Percentiles rank a stretch among this genome's conserved stretches.
These are phyloP conservation scores for Heteromeles arbutifolia DNA, from an alignment of 306 rosid species.

Conservation along the genomic window DNA sequence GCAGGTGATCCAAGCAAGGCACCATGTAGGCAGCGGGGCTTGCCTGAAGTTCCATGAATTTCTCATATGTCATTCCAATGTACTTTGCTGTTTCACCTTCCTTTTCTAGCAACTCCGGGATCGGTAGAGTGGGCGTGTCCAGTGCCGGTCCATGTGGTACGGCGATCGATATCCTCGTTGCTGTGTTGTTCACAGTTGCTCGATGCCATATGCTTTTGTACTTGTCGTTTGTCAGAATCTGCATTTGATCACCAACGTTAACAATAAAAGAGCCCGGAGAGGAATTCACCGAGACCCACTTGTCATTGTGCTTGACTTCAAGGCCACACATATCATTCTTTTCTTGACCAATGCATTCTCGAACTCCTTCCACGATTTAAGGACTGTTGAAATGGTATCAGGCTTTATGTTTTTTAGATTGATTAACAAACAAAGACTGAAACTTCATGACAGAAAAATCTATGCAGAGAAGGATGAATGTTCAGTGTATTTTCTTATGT, in stretches of 20 bases:
- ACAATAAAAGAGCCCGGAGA: neutral
- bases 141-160: slow-evolving; percentile 38
- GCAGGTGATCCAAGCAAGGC: slow-evolving; percentile 24
- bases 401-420: no score
- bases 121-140: slow-evolving; percentile 40
- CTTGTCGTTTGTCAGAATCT: slow-evolving; percentile 45
- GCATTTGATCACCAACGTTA: slow-evolving; percentile 18
- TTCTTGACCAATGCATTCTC: no score
- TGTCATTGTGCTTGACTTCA: neutral
- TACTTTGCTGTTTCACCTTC: slow-evolving; percentile 28
- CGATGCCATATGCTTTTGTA: slow-evolving; percentile 48
- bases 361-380: no score
- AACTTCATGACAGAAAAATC: no score
- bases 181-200: slow-evolving; percentile 36
- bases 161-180: slow-evolving; percentile 46
- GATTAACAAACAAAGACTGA: no score
- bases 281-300: neutral
- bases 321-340: neutral
- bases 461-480: no score
- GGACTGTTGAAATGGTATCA: no score
- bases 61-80: slow-evolving; percentile 30
- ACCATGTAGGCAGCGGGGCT: slow-evolving; percentile 25
- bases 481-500: no score
- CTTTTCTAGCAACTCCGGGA: slow-evolving; percentile 28
- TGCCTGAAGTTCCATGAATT: slow-evolving; percentile 38